Evolutionary conservation across 495 filamentous ascomycete genomes (phyloP).

Genomic region (Gamarada debralockiae): DNA sequence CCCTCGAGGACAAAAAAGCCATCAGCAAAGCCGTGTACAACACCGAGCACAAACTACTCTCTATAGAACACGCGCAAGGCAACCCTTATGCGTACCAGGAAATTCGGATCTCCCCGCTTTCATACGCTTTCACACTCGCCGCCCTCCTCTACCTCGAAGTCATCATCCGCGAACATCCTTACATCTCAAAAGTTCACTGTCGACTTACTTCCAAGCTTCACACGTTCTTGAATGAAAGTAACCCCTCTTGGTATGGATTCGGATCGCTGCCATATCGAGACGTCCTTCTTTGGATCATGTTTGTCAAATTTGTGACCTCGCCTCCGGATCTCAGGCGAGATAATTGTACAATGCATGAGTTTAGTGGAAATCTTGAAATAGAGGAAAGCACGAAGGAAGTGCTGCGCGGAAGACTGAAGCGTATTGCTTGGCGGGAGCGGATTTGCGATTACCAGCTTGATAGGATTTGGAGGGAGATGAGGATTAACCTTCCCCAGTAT

Average conservation of each 20-base stretch:
- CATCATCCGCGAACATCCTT: not conserved
- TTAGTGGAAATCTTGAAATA: not conserved
- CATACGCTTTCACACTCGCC: not conserved
- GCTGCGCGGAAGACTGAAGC: not conserved
- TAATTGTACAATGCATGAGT: not conserved
- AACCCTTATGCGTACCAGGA: not conserved
- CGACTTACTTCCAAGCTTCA: not conserved
- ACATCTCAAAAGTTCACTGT: not conserved
- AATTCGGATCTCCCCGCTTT: not conserved
- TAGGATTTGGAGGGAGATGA: not conserved
- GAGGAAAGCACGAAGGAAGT: not conserved
- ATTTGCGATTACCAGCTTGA: not conserved
- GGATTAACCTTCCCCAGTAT: too few species aligned
- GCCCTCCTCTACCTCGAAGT: conserved; percentile 10
- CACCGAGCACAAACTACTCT: conserved; percentile 5
- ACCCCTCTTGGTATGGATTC: not conserved
- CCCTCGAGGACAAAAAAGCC: not conserved
- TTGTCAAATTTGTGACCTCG: not conserved
- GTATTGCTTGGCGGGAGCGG: conserved; percentile 1
- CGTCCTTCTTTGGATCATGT: conserved; percentile 1
- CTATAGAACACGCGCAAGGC: not conserved
- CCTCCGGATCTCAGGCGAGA: not conserved
- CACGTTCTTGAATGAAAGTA: not conserved
- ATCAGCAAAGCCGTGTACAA: not conserved
- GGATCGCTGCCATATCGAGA: not conserved